Percentiles rank a stretch among this genome's conserved stretches.
Conservation (phyloP, 2,329 filamentous ascomycete species). For the Apiospora hydei region DNA sequence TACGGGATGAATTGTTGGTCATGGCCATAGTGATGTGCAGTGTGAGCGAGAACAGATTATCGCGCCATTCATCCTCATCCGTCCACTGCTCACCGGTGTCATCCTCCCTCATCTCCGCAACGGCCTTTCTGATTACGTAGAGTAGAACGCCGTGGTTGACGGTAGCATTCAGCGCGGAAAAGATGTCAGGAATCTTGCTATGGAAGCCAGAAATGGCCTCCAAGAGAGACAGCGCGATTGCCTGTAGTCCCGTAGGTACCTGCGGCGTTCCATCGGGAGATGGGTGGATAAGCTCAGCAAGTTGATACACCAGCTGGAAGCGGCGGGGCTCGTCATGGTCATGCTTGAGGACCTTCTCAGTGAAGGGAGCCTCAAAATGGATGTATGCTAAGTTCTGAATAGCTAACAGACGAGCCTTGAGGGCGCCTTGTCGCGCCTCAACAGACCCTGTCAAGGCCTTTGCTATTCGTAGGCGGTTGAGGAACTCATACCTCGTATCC, state of each 20-base stretch:
- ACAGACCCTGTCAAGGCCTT: conserved; percentile 75
- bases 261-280: conserved; percentile 71
- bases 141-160: conserved; percentile 96
- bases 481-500: conserved; percentile 80
- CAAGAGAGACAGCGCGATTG: conserved; percentile 79
- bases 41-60: conserved; percentile 86
- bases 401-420: conserved; percentile 83
- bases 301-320: conserved; percentile 89
- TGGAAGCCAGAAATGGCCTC: conserved; percentile 87
- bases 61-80: conserved; percentile 87
- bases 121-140: conserved; percentile 89
- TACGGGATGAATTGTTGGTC: conserved; percentile 54
- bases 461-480: conserved; percentile 84
- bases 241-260: conserved; percentile 80
- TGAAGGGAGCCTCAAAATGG: conserved; percentile 80
- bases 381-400: conserved; percentile 93
- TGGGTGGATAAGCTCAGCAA: conserved; percentile 90
- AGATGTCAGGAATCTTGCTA: conserved; percentile 79
- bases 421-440: conserved; percentile 74
- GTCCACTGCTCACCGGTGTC: conserved; percentile 65
- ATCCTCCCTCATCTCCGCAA: conserved; percentile 77
- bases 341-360: conserved; percentile 84
- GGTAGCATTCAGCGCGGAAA: conserved; percentile 90
- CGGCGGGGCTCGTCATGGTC: conserved; percentile 90
- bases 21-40: conserved; percentile 77